These are phyloP conservation scores for Pichia rugopelliculosa DNA, from an alignment of 805 yeast genomes.

Conservation along the genomic window DNA sequence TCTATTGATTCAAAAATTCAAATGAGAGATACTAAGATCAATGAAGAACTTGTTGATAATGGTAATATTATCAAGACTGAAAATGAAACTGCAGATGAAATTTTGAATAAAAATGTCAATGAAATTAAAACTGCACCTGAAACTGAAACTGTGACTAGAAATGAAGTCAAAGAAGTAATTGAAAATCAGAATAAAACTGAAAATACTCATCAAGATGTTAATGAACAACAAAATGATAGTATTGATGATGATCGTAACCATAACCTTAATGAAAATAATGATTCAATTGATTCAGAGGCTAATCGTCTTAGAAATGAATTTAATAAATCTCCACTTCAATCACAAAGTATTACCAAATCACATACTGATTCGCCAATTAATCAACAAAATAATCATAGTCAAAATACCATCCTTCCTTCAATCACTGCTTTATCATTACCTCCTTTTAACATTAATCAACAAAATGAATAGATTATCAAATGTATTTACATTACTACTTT, in stretches of 20 bases:
- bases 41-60: background rate
- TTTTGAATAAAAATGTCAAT: background rate
- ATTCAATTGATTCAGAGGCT: background rate
- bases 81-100: background rate
- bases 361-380: background rate
- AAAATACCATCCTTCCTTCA: conserved; percentile 15
- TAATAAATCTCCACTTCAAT: background rate
- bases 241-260: background rate
- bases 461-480: conserved; percentile 12
- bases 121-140: background rate
- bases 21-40: conserved; percentile 3
- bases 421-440: conserved; percentile 28
- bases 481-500: background rate
- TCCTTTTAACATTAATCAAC: conserved; percentile 25
- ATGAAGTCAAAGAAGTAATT: too few species aligned
- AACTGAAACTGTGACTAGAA: too few species aligned
- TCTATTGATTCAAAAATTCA: conserved; percentile 1
- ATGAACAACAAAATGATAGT: background rate
- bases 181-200: background rate
- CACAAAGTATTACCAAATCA: background rate
- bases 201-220: background rate
- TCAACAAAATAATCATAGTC: background rate
- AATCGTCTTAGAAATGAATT: background rate
- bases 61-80: background rate
- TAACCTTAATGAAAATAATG: background rate